Percentiles rank a stretch among this genome's conserved stretches.
These are phyloP conservation scores for Aspergillus ostianus DNA, from an alignment of 495 filamentous ascomycete species.

Conservation along the genomic window DNA sequence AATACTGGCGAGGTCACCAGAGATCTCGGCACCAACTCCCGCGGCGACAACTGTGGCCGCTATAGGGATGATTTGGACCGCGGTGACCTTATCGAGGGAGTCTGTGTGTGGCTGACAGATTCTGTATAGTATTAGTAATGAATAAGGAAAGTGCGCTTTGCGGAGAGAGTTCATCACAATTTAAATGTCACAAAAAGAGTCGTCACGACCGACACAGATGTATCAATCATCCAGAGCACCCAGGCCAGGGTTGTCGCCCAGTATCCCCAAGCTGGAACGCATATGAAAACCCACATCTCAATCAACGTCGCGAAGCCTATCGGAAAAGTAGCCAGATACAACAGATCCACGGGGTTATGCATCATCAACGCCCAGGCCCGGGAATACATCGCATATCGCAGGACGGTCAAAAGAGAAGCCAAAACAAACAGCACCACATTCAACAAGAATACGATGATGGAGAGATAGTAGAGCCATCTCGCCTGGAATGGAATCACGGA, in stretches of 20 bases:
- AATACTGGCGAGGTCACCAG: slow-evolving; percentile 24
- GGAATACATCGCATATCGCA: slow-evolving; percentile 48
- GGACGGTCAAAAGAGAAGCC: slow-evolving; percentile 34
- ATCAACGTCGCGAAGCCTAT: slow-evolving; percentile 53
- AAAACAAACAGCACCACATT: slow-evolving; percentile 42
- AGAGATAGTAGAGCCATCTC: slow-evolving; percentile 36
- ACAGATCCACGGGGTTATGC: slow-evolving; percentile 41
- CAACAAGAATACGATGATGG: slow-evolving; percentile 43
- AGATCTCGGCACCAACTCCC: slow-evolving; percentile 40
- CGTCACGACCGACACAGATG: slow-evolving; percentile 35
- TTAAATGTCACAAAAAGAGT: not conserved
- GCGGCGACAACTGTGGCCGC: slow-evolving; percentile 47
- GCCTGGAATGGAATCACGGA: slow-evolving; percentile 37
- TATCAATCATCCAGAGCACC: slow-evolving; percentile 49
- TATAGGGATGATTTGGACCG: slow-evolving; percentile 46
- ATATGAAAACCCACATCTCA: slow-evolving; percentile 45
- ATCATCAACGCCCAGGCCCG: slow-evolving; percentile 46
- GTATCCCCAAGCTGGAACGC: slow-evolving; percentile 42
- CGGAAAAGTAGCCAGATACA: slow-evolving; percentile 47
- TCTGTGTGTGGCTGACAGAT: slow-evolving; percentile 38
- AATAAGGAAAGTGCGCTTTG: too few species aligned
- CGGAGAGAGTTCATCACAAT: too few species aligned
- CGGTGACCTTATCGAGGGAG: slow-evolving; percentile 43
- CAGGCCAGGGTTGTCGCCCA: slow-evolving; percentile 38
- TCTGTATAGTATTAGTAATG: slow-evolving; percentile 10